Evolutionary conservation across 1,139 yeast species (phyloP).

Genomic region (Kodamaea plutei): DNA sequence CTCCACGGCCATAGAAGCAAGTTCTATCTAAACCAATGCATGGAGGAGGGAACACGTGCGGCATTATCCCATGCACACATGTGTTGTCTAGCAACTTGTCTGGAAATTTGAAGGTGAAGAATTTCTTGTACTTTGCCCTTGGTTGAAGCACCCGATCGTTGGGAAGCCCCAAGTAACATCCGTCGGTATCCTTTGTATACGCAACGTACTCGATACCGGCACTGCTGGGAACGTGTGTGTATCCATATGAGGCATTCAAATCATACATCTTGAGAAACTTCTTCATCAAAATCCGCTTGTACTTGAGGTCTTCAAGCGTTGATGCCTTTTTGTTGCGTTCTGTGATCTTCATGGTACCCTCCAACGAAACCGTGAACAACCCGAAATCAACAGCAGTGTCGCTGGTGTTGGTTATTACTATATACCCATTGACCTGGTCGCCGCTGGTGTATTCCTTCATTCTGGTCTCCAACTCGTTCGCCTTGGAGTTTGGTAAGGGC

Average conservation of each 20-base stretch:
- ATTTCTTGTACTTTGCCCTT: slow-evolving; percentile 51
- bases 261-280: slow-evolving; percentile 48
- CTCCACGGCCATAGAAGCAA: slow-evolving; percentile 35
- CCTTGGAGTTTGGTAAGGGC: slow-evolving; percentile 30
- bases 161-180: slow-evolving; percentile 48
- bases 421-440: slow-evolving; percentile 20
- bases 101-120: slow-evolving; percentile 63
- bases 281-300: slow-evolving; percentile 34
- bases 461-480: slow-evolving; percentile 38
- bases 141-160: slow-evolving; percentile 50
- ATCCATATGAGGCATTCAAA: slow-evolving; percentile 44
- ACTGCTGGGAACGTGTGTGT: slow-evolving; percentile 40
- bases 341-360: slow-evolving; percentile 41
- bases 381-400: slow-evolving; percentile 41
- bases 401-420: slow-evolving; percentile 34
- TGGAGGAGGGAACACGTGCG: slow-evolving; percentile 62
- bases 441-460: slow-evolving; percentile 44
- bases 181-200: slow-evolving; percentile 46
- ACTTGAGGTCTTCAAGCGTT: slow-evolving; percentile 16
- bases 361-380: slow-evolving; percentile 43
- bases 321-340: slow-evolving; percentile 19
- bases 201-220: slow-evolving; percentile 50
- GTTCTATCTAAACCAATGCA: slow-evolving; percentile 56
- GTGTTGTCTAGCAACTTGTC: slow-evolving; percentile 50
- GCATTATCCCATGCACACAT: slow-evolving; percentile 50